Evolutionary conservation across 345 rosid species (phyloP).

Genomic region (Euphorbia tirucalli): DNA sequence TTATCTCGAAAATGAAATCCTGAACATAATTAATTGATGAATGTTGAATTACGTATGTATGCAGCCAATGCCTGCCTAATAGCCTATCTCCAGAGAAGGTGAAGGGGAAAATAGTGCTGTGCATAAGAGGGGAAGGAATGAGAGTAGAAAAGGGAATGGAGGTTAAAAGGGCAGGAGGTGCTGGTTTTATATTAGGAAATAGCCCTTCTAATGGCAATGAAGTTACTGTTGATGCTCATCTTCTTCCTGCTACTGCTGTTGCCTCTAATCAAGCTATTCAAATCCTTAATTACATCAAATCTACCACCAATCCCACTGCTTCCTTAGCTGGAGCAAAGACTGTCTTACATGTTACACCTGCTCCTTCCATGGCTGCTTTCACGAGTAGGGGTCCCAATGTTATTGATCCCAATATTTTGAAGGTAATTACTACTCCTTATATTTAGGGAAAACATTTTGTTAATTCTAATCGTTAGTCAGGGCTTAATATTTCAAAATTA

Average conservation of each 20-base stretch:
- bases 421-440: constrained; percentile 55
- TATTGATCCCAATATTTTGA: constrained; percentile 61
- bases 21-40: too few species aligned
- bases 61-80: constrained; percentile 69
- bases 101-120: constrained; percentile 76
- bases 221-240: constrained; percentile 39
- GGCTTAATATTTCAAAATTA: too few species aligned
- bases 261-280: constrained; percentile 22
- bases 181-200: constrained; percentile 66
- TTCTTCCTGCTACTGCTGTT: constrained; percentile 59
- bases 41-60: neutral
- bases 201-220: constrained; percentile 31
- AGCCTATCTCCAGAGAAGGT: constrained; percentile 55
- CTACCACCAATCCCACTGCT: constrained; percentile 54
- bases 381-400: constrained; percentile 69
- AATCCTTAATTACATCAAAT: constrained; percentile 56
- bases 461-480: too few species aligned
- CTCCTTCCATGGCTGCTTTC: constrained; percentile 71
- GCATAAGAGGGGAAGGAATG: constrained; percentile 60
- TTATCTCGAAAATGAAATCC: too few species aligned
- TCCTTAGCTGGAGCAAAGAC: constrained; percentile 44
- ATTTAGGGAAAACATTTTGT: too few species aligned
- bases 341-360: constrained; percentile 39
- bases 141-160: constrained; percentile 67
- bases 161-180: constrained; percentile 82